A percentile compares a stretch with the other conserved stretches of the same genome.
Evolutionary conservation across 768 basidiomycete species (phyloP).

Genomic region (Glaciozyma martinii): DNA sequence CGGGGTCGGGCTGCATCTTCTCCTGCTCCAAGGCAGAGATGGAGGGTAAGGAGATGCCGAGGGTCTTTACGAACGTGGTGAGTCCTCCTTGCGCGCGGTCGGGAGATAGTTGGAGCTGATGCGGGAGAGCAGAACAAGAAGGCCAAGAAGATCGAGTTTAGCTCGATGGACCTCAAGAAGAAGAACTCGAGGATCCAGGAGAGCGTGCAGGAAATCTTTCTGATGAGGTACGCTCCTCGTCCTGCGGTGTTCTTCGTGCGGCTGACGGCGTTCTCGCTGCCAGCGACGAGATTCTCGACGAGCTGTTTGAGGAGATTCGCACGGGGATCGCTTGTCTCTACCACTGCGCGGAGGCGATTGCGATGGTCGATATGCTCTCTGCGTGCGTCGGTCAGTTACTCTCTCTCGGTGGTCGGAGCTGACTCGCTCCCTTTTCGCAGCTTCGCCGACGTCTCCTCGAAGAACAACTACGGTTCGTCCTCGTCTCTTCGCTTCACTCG

Average conservation of each 20-base stretch:
- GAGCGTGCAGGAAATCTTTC: conserved; percentile 76
- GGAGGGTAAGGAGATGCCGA: conserved; percentile 21
- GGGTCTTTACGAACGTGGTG: conserved; percentile 31
- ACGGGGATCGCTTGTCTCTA: conserved; percentile 69
- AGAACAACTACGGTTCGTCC: conserved; percentile 25
- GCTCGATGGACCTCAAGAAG: conserved; percentile 33
- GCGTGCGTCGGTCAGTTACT: conserved; percentile 58
- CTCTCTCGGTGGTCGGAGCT: too few species aligned
- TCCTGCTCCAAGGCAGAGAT: conserved; percentile 16
- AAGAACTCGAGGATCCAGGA: conserved; percentile 68
- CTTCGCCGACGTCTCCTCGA: conserved; percentile 22
- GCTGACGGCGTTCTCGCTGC: neutral
- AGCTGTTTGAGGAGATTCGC: conserved; percentile 62
- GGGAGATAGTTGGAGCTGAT: neutral
- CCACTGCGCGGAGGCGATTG: conserved; percentile 84
- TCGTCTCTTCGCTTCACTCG: neutral
- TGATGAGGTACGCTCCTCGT: conserved; percentile 68
- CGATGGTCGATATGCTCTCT: conserved; percentile 80
- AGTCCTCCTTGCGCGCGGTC: neutral
- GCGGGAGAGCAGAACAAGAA: conserved; percentile 17
- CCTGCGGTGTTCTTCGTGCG: neutral
- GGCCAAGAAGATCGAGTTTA: conserved; percentile 32
- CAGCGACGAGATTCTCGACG: conserved; percentile 53
- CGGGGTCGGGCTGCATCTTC: conserved; percentile 31
- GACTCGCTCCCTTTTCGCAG: neutral